Base-by-base conservation (phyloP, 805 yeast genomes). In the Ogataea trehaloabstinens region DNA sequence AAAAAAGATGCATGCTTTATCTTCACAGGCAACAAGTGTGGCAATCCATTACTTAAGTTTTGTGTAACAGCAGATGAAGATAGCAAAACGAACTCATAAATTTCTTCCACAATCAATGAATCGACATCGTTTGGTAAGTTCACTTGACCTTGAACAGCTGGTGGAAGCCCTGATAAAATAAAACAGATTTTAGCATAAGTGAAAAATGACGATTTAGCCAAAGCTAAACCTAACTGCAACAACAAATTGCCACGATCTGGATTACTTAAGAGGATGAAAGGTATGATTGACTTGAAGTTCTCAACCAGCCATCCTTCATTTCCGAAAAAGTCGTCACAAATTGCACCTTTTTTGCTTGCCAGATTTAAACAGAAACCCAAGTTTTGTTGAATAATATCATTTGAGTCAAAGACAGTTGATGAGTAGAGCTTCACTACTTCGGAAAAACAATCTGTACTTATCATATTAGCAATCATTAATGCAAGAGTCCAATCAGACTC, bases 401-500 rank as follows among this genome's bases (percentile, higher is more conserved):
- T 20, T 1, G 30, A 25, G 20, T 50, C 47, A 30, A 61, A 52
- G 17, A 43, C 46, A 5, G 35, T 29, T 1, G 41, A 20, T 1
- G 56, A 33, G 41, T 52, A 63, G 11, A 58, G 30, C 18, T 79
- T 68, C 5, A 82, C 80, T 2, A 82, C 73, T 18, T 56, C 52
- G 8, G 48, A 38, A 28, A 58, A 50, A 27, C 70, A 68, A 3
- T 77, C 80, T 16, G 76, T 74, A 2, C 93, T 83, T 19, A 78
- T 64, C 13, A 86, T 59, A 43, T 81, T 74, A 1, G 95, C 80
- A 35, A 90, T 66, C 21, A 88, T 57, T 38, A 91, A 61, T 0
- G 96, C 84, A 59, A 89, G 68, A 0, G 91, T 80, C 83, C 86
- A 90, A 48, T 86, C 85, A 7, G 78, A 74, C 37, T 76, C 74